Base-by-base conservation (phyloP, 2,329 filamentous ascomycete species). In the Truncatella angustata region DNA sequence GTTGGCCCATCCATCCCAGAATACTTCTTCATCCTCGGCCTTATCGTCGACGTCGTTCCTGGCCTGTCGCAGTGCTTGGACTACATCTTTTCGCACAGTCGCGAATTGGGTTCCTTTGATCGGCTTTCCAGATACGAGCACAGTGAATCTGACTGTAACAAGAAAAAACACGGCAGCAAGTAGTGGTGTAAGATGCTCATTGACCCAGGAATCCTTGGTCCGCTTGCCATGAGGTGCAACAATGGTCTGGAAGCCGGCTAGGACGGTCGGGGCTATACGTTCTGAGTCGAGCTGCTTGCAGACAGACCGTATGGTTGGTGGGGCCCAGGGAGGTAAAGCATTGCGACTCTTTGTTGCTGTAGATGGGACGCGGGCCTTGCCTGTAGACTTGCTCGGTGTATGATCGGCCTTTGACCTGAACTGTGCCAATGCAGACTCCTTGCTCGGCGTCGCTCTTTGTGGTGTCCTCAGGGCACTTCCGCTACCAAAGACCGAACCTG, bases 191-290 rank as follows among this genome's bases (percentile, higher is more conserved):
- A 80, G 56, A 51, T 84, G 73, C 36, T 68, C 66, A 43, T 73
- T 63, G 5, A 77, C 65, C 79, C 78, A 79, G 51, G 73, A 69
- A 56, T 84, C 74, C 52, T 75, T 65, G 48, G 73, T 73, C 34
- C 66, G 69, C 23, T 62, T 66, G n/a, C 77, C 76, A 11, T 67
- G 66, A 0, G 75, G 74, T 1, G 67, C 65, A 10, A 76, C 60
- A 45, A 82, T 77, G 16, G 73, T 70, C 74, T 87, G 86, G 48
- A 91, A 78, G 1, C 89, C 91, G 0, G 89, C 86, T 45, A 90
- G 81, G 0, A 95, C 80, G 50, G 91, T 88, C 0, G 88, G 87
- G 0, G 82, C 83, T 3, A 91, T 78, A 4, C 74, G 76, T 5
- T 80, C 77, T 1, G 84, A 81, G 1, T 77, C 75, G 9, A 90